Percentiles rank a stretch among this genome's conserved stretches.
These are phyloP conservation scores for Cystobasidium ongulense DNA, from an alignment of 768 basidiomycete genomes.

Conservation along the genomic window DNA sequence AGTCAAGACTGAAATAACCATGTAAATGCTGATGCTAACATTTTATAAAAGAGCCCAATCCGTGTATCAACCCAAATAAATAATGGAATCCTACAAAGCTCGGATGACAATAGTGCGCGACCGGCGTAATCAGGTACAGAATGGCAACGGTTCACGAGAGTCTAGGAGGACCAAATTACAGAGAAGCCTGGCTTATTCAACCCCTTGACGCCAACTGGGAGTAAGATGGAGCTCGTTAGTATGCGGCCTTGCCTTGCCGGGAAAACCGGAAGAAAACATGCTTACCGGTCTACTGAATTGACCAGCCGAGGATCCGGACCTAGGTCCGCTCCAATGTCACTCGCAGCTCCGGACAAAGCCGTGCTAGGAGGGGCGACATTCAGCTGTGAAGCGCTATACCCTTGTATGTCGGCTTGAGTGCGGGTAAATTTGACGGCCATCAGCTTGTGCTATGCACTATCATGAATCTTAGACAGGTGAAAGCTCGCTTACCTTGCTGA, in stretches of 20 bases:
- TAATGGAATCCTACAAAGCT: neutral
- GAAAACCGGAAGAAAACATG: neutral
- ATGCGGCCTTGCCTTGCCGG: neutral
- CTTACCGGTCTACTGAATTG: constrained; percentile 18
- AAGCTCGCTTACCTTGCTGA: constrained; percentile 9
- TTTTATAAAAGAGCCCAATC: neutral
- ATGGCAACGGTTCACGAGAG: too few relatives aligned
- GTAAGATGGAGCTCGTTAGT: neutral
- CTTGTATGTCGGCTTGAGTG: neutral
- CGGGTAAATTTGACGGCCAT: neutral
- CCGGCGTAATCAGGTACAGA: too few relatives aligned
- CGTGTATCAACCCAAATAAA: neutral
- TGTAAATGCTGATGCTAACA: neutral
- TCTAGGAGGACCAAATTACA: too few relatives aligned
- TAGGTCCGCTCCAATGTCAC: neutral
- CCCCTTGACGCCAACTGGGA: constrained; percentile 8
- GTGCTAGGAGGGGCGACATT: neutral
- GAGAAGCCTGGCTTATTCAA: neutral
- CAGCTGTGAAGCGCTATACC: neutral
- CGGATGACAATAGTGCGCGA: neutral
- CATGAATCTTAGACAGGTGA: too few relatives aligned
- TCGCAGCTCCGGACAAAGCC: neutral
- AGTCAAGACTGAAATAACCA: too few relatives aligned
- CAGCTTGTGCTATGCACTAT: neutral
- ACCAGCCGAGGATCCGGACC: constrained; percentile 9